Evolutionary conservation across 495 filamentous ascomycete species (phyloP).

Genomic region (Aspergillus conjunctus): DNA sequence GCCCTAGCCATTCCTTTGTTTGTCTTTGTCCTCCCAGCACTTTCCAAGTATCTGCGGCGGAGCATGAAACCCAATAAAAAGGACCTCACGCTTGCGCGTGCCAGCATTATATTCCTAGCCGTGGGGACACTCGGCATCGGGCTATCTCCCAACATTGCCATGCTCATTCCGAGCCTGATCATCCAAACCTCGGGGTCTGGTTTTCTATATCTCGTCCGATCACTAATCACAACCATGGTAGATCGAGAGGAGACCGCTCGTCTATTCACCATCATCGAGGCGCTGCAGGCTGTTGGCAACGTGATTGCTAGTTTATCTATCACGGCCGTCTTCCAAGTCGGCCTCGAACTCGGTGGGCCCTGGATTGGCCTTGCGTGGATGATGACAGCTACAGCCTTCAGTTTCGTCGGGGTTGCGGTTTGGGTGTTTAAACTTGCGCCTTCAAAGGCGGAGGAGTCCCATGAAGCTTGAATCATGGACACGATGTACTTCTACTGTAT

Average conservation of each 20-base stretch:
- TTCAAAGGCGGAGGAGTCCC: conserved; percentile 7
- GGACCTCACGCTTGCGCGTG: conserved; percentile 55
- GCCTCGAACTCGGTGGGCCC: conserved; percentile 48
- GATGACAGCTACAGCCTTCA: conserved; percentile 48
- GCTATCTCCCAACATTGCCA: conserved; percentile 41
- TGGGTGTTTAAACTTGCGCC: conserved; percentile 41
- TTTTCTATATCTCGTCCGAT: conserved; percentile 48
- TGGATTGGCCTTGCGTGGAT: conserved; percentile 60
- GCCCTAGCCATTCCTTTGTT: conserved; percentile 55
- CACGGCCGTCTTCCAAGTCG: conserved; percentile 55
- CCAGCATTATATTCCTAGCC: conserved; percentile 48
- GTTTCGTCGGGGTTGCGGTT: conserved; percentile 41
- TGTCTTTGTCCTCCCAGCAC: conserved; percentile 47
- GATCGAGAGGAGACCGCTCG: conserved; percentile 56
- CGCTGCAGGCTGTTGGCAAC: conserved; percentile 57
- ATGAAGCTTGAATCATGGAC: not conserved
- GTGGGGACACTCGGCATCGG: conserved; percentile 52
- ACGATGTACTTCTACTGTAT: not conserved
- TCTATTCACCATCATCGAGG: conserved; percentile 58
- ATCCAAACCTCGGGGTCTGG: conserved; percentile 53
- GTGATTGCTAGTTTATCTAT: conserved; percentile 56
- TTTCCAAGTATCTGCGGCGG: conserved; percentile 40
- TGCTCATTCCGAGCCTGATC: conserved; percentile 47
- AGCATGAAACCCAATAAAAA: conserved; percentile 46
- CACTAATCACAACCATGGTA: conserved; percentile 55